Base-by-base conservation (phyloP, 805 yeast species). In the Kockiozyma suomiensis region DNA sequence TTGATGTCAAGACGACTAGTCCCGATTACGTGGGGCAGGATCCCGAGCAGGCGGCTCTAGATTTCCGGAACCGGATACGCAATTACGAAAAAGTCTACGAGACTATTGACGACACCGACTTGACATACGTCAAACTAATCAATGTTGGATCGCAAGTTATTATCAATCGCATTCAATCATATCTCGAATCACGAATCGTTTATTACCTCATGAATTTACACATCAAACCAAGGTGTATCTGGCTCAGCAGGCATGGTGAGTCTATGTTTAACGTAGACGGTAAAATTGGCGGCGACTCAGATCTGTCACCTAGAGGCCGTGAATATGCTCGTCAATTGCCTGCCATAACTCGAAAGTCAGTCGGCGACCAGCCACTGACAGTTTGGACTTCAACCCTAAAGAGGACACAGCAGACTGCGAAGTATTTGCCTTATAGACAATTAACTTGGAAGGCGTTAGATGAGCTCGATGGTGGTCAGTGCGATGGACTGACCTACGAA, bases 211-310 rank as follows among this genome's bases (percentile, higher is more conserved):
- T 94, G 97, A 94, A 94, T 71, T 78, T 94, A 67, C 97, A 92
- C 73, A 88, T 91, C 68, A 89, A 90, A 72, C 97, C 97, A 28
- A 82, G 98, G 64, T 82, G 87, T 65, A 91, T 94, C 62, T 94
- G 96, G 93, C 79, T 94, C 50, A 89, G 96, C 50, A 83, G 99
- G 68, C 99, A 94, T 70, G 99, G 99, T 28, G 99, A 94, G 75
- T 87, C 96, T 1, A 85, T 85, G 72, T 94, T 86, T 76, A 94
- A 94, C 73, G 80, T 94, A 59, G 91, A 91, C 51, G 97, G 97
- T 32, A 90, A 90, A 74, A 89, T 94, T 65, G 99, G 99, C 35
- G 99, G 98, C 21, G 97, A 93, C 76, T 88, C 97, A 1, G 82
- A 86, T 67, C 78, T 93, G 55, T 85, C 93, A 51, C 87, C 85